phyloP scores from a whole-genome alignment of 306 rosid species.

The Cicer pinnatifidum region DNA sequence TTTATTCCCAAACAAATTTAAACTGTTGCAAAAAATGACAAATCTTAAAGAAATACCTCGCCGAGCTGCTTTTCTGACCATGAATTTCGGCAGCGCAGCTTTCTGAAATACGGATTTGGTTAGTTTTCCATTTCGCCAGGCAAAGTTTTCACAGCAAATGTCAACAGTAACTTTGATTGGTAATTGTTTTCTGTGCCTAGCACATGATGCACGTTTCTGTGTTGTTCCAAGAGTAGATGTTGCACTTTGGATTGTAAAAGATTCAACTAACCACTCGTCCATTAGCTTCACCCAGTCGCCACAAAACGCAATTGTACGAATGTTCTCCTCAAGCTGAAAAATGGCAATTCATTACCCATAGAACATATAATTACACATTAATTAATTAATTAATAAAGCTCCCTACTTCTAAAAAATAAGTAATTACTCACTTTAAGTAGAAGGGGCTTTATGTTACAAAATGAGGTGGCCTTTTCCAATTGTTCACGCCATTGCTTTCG shows the following conservation, averaged over 20 bases:
- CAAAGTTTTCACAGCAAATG: slow-evolving; percentile 53
- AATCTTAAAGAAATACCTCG: slow-evolving; percentile 59
- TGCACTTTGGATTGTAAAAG: slow-evolving; percentile 58
- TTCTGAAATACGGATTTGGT: slow-evolving; percentile 73
- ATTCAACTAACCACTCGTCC: slow-evolving; percentile 74
- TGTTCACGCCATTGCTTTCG: slow-evolving; percentile 70
- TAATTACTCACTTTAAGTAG: slow-evolving; percentile 71
- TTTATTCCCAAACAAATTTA: slow-evolving; percentile 30
- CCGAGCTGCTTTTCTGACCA: slow-evolving; percentile 75
- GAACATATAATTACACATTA: slow-evolving; percentile 11
- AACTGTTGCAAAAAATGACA: slow-evolving; percentile 12
- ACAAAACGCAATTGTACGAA: slow-evolving; percentile 64
- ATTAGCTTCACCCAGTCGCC: slow-evolving; percentile 80
- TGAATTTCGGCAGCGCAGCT: slow-evolving; percentile 64
- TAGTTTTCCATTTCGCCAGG: slow-evolving; percentile 78
- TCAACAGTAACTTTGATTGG: slow-evolving; percentile 55
- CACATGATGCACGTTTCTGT: slow-evolving; percentile 65
- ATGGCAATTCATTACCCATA: slow-evolving; percentile 38
- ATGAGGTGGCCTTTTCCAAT: slow-evolving; percentile 64
- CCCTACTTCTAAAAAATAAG: background rate
- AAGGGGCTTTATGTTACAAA: slow-evolving; percentile 59
- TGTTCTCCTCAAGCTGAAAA: slow-evolving; percentile 84
- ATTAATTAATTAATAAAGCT: background rate
- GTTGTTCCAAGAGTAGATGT: slow-evolving; percentile 56
- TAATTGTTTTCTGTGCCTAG: slow-evolving; percentile 71